Base-by-base conservation (phyloP, 257 asterid species). In the Vinca minor region DNA sequence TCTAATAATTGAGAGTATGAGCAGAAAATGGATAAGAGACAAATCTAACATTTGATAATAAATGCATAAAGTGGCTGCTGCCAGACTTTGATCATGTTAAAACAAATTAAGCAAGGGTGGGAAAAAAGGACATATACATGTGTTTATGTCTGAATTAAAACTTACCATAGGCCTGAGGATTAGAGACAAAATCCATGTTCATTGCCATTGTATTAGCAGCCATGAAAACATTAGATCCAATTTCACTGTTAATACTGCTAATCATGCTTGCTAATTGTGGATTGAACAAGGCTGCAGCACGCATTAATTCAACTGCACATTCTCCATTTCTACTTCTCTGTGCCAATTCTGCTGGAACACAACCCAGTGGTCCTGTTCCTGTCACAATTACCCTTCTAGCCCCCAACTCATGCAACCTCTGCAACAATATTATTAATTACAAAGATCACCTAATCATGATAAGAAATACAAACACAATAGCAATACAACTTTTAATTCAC, bases 311-410 rank as follows among this genome's bases (percentile, higher is more conserved):
- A 21, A 23, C 77, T 11, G 87, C 67, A 62, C 96, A 88, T 64
- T 82, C 88, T 0, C 96, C 96, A n/a, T 31, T 34, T 44, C 68
- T 42, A 71, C 95, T 82, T 62, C 92, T 81, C 64, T 69, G 82
- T 0, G 96, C 96, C 74, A 88, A 47, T 78, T 88, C 96, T 5
- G 93, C 88, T 4, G 95, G 96, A 31, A 83, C 96, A 32, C 96
- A 88, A 9, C 96, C 96, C 38, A 88, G 18, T 28, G 96, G 90
- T 62, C 96, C 96, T 0, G 95, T 88, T 41, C 96, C 96, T 1
- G 96, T 82, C 59, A 86, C 96, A 3, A 86, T 39, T 5, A 86
- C 95, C 64, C 77, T 73, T 46, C 95, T 68, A 4, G 80, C 79
- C 60, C 96, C 96, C 85, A 88, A 63, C 0, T 84, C 85, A 69